Evolutionary conservation across 805 yeast species (phyloP).

Genomic region (Wickerhamiella nectarea): DNA sequence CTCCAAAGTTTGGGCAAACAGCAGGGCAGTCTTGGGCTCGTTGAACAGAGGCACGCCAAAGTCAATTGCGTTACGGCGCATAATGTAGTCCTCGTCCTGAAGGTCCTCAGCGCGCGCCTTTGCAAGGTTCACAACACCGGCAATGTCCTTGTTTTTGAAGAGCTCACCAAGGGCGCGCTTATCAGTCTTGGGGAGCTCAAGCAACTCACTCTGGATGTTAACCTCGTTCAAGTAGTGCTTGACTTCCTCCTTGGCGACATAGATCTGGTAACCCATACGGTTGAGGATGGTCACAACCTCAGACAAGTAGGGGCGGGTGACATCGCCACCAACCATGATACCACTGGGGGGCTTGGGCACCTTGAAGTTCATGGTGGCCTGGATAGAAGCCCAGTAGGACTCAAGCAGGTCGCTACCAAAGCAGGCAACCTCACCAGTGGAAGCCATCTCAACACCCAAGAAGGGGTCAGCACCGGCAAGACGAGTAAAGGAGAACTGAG

Average conservation of each 20-base stretch:
- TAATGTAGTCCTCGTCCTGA: constrained; percentile 81
- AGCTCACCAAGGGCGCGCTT: constrained; percentile 88
- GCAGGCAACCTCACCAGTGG: constrained; percentile 98
- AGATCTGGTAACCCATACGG: constrained; percentile 68
- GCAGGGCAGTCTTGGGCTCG: constrained; percentile 83
- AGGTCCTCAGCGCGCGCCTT: constrained; percentile 73
- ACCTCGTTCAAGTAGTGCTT: constrained; percentile 46
- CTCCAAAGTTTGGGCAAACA: constrained; percentile 74
- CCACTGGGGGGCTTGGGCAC: constrained; percentile 87
- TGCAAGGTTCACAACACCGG: constrained; percentile 86
- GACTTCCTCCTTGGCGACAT: constrained; percentile 61
- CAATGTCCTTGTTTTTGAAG: constrained; percentile 73
- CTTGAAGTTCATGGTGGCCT: constrained; percentile 93
- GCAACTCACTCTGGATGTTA: constrained; percentile 40
- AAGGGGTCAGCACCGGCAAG: constrained; percentile 99
- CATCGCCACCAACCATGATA: constrained; percentile 87
- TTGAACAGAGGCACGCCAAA: constrained; percentile 92
- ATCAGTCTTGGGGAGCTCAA: constrained; percentile 86
- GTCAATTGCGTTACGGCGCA: constrained; percentile 99
- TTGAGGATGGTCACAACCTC: constrained; percentile 56
- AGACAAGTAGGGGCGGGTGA: constrained; percentile 55
- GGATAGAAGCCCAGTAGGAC: constrained; percentile 96
- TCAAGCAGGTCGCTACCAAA: constrained; percentile 76
- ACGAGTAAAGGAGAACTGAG: constrained; percentile 96
- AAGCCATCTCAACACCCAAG: constrained; percentile 98